These are phyloP conservation scores for Scheffersomyces segobiensis DNA, from an alignment of 1,139 yeast species.

Conservation along the genomic window DNA sequence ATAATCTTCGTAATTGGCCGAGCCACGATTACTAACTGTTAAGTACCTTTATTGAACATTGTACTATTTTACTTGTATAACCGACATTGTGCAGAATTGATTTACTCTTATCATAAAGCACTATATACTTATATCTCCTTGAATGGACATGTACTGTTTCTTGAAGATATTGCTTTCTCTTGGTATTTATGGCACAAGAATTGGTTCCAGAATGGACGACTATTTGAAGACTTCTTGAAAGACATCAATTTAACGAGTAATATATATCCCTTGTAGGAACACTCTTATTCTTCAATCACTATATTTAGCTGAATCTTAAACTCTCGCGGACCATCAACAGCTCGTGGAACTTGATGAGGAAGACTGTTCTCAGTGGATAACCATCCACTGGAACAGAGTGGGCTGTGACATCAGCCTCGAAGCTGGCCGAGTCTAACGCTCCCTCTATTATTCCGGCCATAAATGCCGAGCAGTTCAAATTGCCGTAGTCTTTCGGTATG, in stretches of 20 bases:
- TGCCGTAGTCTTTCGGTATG: conserved; percentile 78
- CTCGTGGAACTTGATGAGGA: conserved; percentile 72
- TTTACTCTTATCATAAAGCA: too few species aligned
- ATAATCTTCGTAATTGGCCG: too few species aligned
- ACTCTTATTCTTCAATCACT: not conserved
- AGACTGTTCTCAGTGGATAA: conserved; percentile 74
- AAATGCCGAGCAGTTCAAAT: conserved; percentile 80
- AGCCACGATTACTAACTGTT: too few species aligned
- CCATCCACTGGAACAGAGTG: conserved; percentile 75
- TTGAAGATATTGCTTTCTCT: too few species aligned
- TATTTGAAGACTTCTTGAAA: too few species aligned
- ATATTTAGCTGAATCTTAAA: conserved; percentile 13
- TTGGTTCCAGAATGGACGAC: too few species aligned
- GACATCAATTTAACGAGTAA: not conserved
- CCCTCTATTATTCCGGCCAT: conserved; percentile 94
- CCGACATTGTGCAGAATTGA: too few species aligned
- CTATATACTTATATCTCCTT: too few species aligned
- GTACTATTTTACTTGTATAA: too few species aligned
- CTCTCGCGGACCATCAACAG: conserved; percentile 59
- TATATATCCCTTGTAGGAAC: not conserved
- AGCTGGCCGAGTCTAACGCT: conserved; percentile 75
- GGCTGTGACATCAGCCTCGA: conserved; percentile 84
- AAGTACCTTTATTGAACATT: too few species aligned
- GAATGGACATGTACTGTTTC: too few species aligned
- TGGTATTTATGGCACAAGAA: too few species aligned